phyloP scores from a whole-genome alignment of 2,329 filamentous ascomycete species.

The Fusarium nisikadoi region DNA sequence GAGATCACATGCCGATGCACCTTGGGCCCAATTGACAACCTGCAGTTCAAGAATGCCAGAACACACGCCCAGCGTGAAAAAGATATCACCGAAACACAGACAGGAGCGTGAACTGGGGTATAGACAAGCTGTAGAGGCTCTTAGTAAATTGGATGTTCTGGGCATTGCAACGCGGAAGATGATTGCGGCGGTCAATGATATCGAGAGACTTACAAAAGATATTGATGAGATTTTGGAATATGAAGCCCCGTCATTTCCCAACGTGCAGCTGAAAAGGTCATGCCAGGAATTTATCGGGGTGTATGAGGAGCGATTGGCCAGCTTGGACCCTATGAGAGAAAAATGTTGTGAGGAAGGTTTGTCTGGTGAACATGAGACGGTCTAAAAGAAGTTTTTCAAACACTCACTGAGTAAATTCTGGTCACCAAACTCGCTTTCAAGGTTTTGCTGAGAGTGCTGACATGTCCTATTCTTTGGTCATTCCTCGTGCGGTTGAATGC shows the following conservation, averaged over 20 bases:
- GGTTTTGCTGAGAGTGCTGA: too few species aligned
- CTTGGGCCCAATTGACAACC: background rate
- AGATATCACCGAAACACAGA: background rate
- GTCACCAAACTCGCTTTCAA: too few species aligned
- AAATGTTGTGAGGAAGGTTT: fast-evolving
- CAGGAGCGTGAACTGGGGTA: background rate
- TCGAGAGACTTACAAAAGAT: background rate
- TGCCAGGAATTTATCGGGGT: background rate
- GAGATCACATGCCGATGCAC: background rate
- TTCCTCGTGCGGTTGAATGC: too few species aligned
- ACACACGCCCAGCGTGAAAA: fast-evolving
- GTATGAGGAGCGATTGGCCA: background rate
- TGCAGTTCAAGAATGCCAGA: background rate
- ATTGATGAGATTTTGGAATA: background rate
- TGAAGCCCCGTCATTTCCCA: background rate
- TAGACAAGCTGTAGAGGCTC: background rate
- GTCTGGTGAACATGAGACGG: too few species aligned
- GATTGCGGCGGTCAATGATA: background rate
- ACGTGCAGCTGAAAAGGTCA: background rate
- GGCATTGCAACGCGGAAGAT: background rate
- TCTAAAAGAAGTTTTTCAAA: background rate
- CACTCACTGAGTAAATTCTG: too few species aligned
- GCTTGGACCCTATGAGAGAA: background rate
- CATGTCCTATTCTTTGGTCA: too few species aligned
- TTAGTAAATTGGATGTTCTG: background rate